phyloP scores from a whole-genome alignment of 75 land plant genomes.

The Sequoia sempervirens region DNA sequence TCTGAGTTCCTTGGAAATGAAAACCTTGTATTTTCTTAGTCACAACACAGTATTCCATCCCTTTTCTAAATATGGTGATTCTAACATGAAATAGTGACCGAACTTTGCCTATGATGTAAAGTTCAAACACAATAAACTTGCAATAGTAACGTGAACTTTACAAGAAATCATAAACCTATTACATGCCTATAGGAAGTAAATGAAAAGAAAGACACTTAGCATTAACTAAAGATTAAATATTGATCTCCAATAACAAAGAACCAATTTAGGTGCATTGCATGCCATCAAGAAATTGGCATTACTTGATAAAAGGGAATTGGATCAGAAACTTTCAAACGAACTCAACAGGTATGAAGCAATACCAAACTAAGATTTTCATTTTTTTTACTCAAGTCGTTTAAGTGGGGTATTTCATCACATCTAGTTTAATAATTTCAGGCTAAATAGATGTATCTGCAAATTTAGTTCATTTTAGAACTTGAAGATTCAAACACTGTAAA shows the following conservation, averaged over 20 bases:
- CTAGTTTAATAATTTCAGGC: too few relatives aligned
- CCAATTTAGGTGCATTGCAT: neutral
- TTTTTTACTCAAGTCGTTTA: too few relatives aligned
- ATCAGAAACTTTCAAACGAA: neutral
- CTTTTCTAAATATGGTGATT: neutral
- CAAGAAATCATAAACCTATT: neutral
- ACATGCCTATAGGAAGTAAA: neutral
- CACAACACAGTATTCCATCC: neutral
- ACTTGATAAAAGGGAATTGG: neutral
- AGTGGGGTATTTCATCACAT: too few relatives aligned
- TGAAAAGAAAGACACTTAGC: neutral
- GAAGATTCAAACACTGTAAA: too few relatives aligned
- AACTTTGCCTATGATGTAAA: neutral
- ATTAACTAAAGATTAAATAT: neutral
- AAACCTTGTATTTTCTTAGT: neutral
- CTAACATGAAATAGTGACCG: neutral
- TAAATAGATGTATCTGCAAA: too few relatives aligned
- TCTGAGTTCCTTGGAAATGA: neutral
- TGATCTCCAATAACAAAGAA: neutral
- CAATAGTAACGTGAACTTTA: neutral
- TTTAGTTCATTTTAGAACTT: too few relatives aligned
- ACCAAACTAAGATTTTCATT: neutral
- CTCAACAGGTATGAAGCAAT: neutral
- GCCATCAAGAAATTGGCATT: neutral
- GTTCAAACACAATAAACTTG: neutral